A percentile compares a stretch with the other conserved stretches of the same genome.
phyloP scores from a whole-genome alignment of 805 yeast genomes.

The Suhomyces xylopsoci region DNA sequence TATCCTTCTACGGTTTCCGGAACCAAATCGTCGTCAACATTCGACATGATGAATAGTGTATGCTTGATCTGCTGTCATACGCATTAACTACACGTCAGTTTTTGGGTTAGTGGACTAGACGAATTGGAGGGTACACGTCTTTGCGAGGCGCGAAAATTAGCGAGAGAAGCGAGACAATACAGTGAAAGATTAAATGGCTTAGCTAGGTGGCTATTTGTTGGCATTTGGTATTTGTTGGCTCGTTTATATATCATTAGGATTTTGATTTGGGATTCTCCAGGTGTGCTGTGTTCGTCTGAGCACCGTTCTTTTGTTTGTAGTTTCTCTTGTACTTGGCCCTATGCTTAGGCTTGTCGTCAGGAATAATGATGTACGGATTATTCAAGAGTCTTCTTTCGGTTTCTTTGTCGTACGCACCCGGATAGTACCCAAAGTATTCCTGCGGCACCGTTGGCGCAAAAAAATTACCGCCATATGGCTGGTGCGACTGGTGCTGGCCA shows the following conservation, averaged over 20 bases:
- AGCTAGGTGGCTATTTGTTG: not conserved
- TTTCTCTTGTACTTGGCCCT: conserved; percentile 1
- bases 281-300: not conserved
- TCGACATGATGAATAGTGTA: conserved; percentile 15
- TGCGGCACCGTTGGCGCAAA: conserved; percentile 1
- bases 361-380: conserved; percentile 28
- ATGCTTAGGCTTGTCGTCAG: conserved; percentile 15
- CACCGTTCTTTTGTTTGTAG: not conserved
- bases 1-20: conserved; percentile 66
- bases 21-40: conserved; percentile 51
- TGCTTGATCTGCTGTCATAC: not conserved
- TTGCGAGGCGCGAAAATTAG: not conserved
- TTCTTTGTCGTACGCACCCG: conserved; percentile 22
- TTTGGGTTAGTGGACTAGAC: not conserved
- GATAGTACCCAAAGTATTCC: conserved; percentile 4
- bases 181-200: not conserved
- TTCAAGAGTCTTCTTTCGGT: conserved; percentile 25
- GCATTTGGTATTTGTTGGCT: not conserved
- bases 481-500: conserved; percentile 2
- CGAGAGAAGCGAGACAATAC: not conserved
- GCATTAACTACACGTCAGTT: not conserved
- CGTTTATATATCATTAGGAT: not conserved
- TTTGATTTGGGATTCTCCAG: not conserved
- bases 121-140: not conserved
- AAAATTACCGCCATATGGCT: not conserved